Base-by-base conservation (phyloP, 345 rosid species). In the Boechera retrofracta region DNA sequence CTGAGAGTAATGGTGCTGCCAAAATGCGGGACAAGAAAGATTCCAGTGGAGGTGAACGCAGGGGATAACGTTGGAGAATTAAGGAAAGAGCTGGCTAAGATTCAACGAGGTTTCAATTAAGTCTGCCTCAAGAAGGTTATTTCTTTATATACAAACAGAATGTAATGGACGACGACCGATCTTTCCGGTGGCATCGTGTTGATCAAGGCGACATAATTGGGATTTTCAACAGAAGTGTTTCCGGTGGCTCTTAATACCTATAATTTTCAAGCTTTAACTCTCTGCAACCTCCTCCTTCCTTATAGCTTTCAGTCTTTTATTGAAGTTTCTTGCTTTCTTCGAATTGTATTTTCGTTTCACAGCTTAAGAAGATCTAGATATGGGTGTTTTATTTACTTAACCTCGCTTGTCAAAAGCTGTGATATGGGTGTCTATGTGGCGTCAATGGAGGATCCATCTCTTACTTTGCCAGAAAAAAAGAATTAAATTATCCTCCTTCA, bases 141-240 rank as follows among this genome's bases (percentile, higher is more conserved):
- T 91, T 93, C 29, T 91, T 91, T 67, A 89, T 86, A 13, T 83
- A 83, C 69, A 81, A 85, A 71, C 88, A 89, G 75, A 83, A 85
- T 45, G 91, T 89, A 32, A 91, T 91, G 97, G 89, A 89, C 10
- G 97, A 91, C 7, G 88, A 91, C 64, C 60, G 80, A 65, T 85
- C 95, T 1, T 93, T 91, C 69, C 42, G 91, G 62, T 89, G 93
- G 91, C 90, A 93, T 74, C 86, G 79, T 56, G 91, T 91, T 36
- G 49, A 56, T 1, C 86, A 80, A 3, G 92, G 93, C 6, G 95
- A 93, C 36, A 87, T 87, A 0, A 84, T 93, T 8, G 97, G 91
- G 86, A 84, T 93, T 41, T 89, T 83, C 38, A 78, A 51, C 0
- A 47, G 64, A 69, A 56, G 51, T 69, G 62, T 56, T 41, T 42